These are phyloP conservation scores for Plasmodium cynomolgi DNA, from an alignment of 169 alveolate genomes.

Conservation along the genomic window DNA sequence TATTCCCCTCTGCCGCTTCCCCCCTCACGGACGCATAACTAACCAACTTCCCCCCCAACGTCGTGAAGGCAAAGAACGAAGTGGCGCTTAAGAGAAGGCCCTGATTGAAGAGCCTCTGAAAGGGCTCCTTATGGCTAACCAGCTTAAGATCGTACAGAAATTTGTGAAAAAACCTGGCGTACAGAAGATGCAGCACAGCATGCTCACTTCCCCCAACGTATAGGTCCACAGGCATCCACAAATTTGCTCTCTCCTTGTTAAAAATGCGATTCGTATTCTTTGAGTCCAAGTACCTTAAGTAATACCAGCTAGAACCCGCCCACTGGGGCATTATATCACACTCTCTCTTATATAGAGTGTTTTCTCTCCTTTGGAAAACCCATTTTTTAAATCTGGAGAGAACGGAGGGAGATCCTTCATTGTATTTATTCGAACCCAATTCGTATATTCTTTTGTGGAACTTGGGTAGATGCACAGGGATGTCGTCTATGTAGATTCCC, in stretches of 20 bases:
- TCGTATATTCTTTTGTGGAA: conserved; percentile 55
- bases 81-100: conserved; percentile 88
- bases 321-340: conserved; percentile 94
- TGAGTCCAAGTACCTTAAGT: conserved; percentile 89
- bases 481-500: conserved; percentile 20
- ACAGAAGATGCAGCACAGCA: conserved; percentile 93
- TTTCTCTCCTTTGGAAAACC: conserved; percentile 75
- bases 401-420: conserved; percentile 5
- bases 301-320: conserved; percentile 96
- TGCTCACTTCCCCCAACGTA: conserved; percentile 96
- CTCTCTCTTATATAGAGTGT: conserved; percentile 79
- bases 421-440: neutral
- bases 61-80: conserved; percentile 71
- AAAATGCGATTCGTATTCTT: conserved; percentile 76
- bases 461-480: conserved; percentile 74
- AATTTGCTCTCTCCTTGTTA: conserved; percentile 67
- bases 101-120: conserved; percentile 87
- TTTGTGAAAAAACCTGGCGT: conserved; percentile 94
- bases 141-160: conserved; percentile 86
- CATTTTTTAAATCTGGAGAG: conserved; percentile 60
- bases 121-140: conserved; percentile 89
- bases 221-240: conserved; percentile 95
- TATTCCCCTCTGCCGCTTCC: neutral
- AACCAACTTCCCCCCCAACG: conserved; percentile 3
- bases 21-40: conserved; percentile 3